A percentile compares a stretch with the other conserved stretches of the same genome.
phyloP scores from a whole-genome alignment of 2,329 filamentous ascomycete species.

The Pestalotiopsis sp. region DNA sequence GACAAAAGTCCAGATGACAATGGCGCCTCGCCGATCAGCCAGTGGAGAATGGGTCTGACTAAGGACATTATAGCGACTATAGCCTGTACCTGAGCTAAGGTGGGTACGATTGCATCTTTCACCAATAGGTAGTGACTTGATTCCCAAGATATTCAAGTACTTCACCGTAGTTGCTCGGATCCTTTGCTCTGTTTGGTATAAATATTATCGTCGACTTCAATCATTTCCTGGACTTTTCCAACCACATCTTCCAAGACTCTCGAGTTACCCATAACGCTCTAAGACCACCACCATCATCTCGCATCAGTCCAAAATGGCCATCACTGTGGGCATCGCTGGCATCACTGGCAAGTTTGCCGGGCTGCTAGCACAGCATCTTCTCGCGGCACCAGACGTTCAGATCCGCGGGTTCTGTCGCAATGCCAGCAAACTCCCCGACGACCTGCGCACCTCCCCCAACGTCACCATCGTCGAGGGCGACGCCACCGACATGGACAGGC shows the following conservation, averaged over 20 bases:
- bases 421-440: neutral
- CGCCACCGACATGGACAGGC: constrained; percentile 16
- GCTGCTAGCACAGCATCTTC: constrained; percentile 15
- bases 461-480: constrained; percentile 14
- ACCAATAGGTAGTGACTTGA: neutral
- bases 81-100: neutral
- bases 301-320: constrained; percentile 14
- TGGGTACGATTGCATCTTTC: neutral
- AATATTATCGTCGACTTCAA: no score
- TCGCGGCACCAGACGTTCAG: constrained; percentile 7
- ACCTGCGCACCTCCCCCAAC: neutral
- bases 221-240: no score
- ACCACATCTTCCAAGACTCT: neutral
- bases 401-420: neutral
- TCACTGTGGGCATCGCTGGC: constrained; percentile 22
- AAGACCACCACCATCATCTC: neutral
- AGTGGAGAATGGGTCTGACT: neutral
- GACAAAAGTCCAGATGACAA: neutral
- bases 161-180: no score
- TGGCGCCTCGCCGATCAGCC: neutral
- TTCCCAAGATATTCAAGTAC: neutral
- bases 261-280: neutral
- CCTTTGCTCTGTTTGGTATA: no score
- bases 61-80: neutral
- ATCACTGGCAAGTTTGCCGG: constrained; percentile 23